Conservation (phyloP, 805 yeast genomes). For the Gaillardinia entomophila region DNA sequence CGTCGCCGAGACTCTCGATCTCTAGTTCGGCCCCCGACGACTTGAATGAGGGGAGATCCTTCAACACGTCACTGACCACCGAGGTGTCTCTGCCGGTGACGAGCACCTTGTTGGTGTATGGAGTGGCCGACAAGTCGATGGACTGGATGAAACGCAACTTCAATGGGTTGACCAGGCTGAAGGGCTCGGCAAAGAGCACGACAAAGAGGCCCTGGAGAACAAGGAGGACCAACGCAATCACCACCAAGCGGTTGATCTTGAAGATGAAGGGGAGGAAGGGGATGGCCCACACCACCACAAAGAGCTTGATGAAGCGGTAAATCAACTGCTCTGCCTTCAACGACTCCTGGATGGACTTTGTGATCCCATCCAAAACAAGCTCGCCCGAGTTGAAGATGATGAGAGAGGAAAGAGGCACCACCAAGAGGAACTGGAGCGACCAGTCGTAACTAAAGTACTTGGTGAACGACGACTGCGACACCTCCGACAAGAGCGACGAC, state of each 20-base stretch:
- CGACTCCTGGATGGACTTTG: constrained; percentile 70
- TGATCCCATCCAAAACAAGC: constrained; percentile 55
- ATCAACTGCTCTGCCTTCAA: constrained; percentile 33
- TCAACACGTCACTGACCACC: constrained; percentile 37
- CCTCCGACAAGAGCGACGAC: constrained; percentile 17
- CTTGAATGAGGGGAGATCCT: constrained; percentile 63
- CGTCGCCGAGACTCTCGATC: constrained; percentile 38
- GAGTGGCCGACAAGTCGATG: constrained; percentile 38
- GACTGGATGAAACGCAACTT: constrained; percentile 67
- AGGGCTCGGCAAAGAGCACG: constrained; percentile 47
- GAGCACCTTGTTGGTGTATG: constrained; percentile 31
- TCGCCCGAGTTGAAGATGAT: constrained; percentile 51
- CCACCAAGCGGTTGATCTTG: constrained; percentile 52
- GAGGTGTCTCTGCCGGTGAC: constrained; percentile 49
- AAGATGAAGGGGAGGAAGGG: constrained; percentile 67
- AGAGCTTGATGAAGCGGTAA: constrained; percentile 18
- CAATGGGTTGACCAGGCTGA: constrained; percentile 56
- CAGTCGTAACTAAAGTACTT: constrained; percentile 67
- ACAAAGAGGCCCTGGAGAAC: constrained; percentile 26
- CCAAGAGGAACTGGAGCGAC: constrained; percentile 64
- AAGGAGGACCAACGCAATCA: constrained; percentile 31
- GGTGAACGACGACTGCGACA: constrained; percentile 14
- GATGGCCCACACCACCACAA: constrained; percentile 27
- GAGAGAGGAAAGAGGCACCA: constrained; percentile 61
- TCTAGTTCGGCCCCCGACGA: constrained; percentile 13